Conservation (phyloP, 345 rosid species). For the Corchorus olitorius region DNA sequence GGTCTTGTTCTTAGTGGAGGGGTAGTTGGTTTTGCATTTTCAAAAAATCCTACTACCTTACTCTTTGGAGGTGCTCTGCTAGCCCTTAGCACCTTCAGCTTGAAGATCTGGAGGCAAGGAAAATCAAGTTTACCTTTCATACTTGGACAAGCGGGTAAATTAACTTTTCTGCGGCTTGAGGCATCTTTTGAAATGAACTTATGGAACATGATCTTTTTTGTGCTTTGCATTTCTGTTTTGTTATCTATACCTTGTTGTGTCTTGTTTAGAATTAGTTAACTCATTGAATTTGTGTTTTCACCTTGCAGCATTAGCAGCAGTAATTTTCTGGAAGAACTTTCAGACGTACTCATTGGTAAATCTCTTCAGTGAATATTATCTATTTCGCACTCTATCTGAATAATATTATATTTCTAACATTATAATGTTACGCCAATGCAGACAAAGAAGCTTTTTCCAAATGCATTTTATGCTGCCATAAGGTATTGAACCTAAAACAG, state of each 20-base stretch:
- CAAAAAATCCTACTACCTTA: conserved; percentile 59
- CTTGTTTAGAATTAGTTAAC: background rate
- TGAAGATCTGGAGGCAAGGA: conserved; percentile 88
- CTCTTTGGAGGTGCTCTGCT: conserved; percentile 82
- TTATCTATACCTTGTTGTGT: background rate
- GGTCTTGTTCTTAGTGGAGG: conserved; percentile 75
- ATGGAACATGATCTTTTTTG: background rate
- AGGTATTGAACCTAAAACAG: conserved; percentile 47
- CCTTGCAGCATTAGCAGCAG: conserved; percentile 74
- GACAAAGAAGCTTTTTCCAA: conserved; percentile 77
- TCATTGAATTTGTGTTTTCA: conserved; percentile 12
- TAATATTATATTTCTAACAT: conserved; percentile 24
- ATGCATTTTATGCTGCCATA: conserved; percentile 53
- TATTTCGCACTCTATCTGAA: background rate
- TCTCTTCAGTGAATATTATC: conserved; percentile 6
- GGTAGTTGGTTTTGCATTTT: conserved; percentile 68
- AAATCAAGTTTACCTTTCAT: conserved; percentile 89
- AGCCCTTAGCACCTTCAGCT: conserved; percentile 79
- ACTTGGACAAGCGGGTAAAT: conserved; percentile 87
- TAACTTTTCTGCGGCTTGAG: conserved; percentile 2
- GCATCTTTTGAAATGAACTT: conserved; percentile 3
- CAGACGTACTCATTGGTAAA: conserved; percentile 62
- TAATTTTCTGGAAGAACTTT: conserved; percentile 73
- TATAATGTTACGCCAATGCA: conserved; percentile 43
- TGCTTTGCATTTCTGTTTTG: conserved; percentile 4